These are phyloP conservation scores for Macadamia integrifolia DNA, from an alignment of 164 flowering plant genomes.

Conservation along the genomic window DNA sequence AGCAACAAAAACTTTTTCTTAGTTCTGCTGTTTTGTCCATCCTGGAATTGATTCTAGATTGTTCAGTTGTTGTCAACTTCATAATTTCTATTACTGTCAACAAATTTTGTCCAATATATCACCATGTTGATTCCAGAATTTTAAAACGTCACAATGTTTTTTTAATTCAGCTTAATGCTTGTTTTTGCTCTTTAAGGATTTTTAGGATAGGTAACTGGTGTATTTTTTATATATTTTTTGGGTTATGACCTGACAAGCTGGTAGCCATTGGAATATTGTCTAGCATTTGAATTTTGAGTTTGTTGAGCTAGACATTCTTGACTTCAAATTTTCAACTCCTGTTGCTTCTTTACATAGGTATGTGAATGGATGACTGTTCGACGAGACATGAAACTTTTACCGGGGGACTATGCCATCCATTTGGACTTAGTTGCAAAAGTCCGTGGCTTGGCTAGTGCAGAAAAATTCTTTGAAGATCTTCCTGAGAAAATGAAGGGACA, in stretches of 20 bases:
- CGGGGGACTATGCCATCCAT: slow-evolving; percentile 95
- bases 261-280: neutral
- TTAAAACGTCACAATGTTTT: too few relatives aligned
- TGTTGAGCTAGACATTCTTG: neutral
- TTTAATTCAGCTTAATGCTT: too few relatives aligned
- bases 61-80: neutral
- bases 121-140: too few relatives aligned
- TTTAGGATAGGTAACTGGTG: too few relatives aligned
- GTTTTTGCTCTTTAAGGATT: too few relatives aligned
- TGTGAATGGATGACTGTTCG: slow-evolving; percentile 91
- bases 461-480: slow-evolving; percentile 82
- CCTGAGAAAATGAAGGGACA: slow-evolving; percentile 59
- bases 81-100: too few relatives aligned
- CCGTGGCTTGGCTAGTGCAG: slow-evolving; percentile 74
- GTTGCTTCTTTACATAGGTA: slow-evolving; percentile 40
- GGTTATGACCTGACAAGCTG: too few relatives aligned
- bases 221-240: too few relatives aligned
- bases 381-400: slow-evolving; percentile 52
- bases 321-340: neutral
- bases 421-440: slow-evolving; percentile 85
- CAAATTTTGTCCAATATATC: too few relatives aligned
- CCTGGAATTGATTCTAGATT: neutral
- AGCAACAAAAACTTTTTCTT: neutral
- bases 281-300: neutral
- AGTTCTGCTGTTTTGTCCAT: neutral